Percentiles rank a stretch among this genome's conserved stretches.
Conservation (phyloP, 257 asterid genomes). For the Cruciata laevipes region DNA sequence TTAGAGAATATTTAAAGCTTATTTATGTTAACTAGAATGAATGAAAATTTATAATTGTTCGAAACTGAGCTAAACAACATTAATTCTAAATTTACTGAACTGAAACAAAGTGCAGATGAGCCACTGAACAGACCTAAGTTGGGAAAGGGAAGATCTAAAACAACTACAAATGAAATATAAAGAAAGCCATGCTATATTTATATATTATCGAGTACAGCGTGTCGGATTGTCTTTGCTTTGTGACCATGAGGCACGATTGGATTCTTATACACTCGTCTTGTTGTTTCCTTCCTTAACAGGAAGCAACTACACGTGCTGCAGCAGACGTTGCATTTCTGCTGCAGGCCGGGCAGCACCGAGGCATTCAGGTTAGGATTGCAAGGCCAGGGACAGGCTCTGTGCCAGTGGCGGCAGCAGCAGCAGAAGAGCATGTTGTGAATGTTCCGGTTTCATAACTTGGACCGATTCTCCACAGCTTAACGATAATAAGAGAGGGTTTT, state of each 20-base stretch:
- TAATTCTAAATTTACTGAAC: not conserved
- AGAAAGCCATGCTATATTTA: too few relatives aligned
- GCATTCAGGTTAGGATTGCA: slow-evolving; percentile 33
- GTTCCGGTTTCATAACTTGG: slow-evolving; percentile 16
- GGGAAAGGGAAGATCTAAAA: not conserved
- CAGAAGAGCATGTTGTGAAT: slow-evolving; percentile 18
- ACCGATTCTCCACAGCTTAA: not conserved
- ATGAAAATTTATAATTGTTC: too few relatives aligned
- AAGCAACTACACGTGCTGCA: slow-evolving; percentile 38
- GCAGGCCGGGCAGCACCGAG: slow-evolving; percentile 39
- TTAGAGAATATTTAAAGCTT: too few relatives aligned
- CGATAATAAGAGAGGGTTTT: slow-evolving; percentile 13
- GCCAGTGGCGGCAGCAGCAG: slow-evolving; percentile 14
- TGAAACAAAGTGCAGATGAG: too few relatives aligned
- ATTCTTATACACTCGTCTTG: not conserved
- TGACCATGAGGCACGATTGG: not conserved
- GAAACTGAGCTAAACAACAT: not conserved
- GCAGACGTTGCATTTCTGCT: slow-evolving; percentile 45
- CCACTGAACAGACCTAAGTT: too few relatives aligned
- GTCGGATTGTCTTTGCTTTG: not conserved
- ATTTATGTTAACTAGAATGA: too few relatives aligned
- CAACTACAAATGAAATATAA: not conserved
- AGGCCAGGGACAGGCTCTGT: slow-evolving; percentile 18
- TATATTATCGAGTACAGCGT: not conserved
- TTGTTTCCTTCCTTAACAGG: slow-evolving; percentile 25